Base-by-base conservation (phyloP, 2,329 filamentous ascomycete genomes). In the Chaetomium sp. region DNA sequence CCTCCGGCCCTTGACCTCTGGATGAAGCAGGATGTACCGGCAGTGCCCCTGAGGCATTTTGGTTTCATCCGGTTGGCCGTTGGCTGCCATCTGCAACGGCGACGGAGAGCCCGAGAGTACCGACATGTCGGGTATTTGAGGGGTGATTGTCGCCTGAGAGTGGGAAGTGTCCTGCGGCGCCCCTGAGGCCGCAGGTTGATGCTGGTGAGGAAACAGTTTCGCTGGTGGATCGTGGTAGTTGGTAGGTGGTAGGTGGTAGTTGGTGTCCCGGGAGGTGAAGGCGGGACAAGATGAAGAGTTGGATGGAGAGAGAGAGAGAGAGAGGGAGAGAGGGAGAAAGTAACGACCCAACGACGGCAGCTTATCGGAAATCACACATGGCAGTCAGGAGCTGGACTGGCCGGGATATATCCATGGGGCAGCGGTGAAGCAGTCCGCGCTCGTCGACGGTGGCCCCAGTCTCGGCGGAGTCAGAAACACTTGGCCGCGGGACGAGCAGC, bases 21-120 rank as follows among this genome's bases (percentile, higher is more conserved):
- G 83, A 62, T 83, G 78, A 31, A 85, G 77, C 33, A 87, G 74
- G 67, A 87, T 86, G 70, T 84, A 87, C 65, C 84, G 83, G 69
- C 85, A 87, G 69, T 85, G 83, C 35, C 85, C 85, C 69, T 81
- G 79, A 16, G 85, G 85, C 25, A 87, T 78, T 57, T 78, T 78
- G 45, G 78, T 67, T 61, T 84, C 82, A 63, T 83, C 81, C 60
- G 70, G 67, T 27, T 42, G 62, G 47, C 70, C 69, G 53, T 63
- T 68, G 27, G 70, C 53, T 31, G 74, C 65, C 63, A 68, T 69
- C 68, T 74, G 69, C 49, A 63, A 63, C 45, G 75, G 75, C 7
- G 75, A 75, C 9, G 74, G 72, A 4, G 75, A 71, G 7, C 57
- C 59, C 12, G 75, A 73, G 33, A 65, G 65, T 29, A 66, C 62